Conservation (phyloP, 2,329 filamentous ascomycete species). For the Colletotrichum orbiculare region DNA sequence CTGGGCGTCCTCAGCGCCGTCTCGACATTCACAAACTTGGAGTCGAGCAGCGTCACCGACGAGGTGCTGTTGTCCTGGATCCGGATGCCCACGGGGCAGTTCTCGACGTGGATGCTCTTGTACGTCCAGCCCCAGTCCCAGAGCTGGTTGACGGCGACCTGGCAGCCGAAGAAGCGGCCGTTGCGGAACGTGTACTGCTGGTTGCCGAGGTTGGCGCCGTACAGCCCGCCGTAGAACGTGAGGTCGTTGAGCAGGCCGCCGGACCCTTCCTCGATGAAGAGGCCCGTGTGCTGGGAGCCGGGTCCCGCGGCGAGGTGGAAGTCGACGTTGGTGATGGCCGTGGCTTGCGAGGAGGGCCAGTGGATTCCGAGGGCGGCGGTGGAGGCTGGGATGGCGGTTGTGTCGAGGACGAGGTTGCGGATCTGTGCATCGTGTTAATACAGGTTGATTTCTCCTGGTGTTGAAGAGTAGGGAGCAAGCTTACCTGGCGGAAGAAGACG, state of each 20-base stretch:
- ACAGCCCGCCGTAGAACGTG: slow-evolving; percentile 75
- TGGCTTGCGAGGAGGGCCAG: slow-evolving; percentile 75
- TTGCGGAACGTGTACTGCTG: slow-evolving; percentile 80
- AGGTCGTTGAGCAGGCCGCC: slow-evolving; percentile 77
- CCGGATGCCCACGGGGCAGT: slow-evolving; percentile 74
- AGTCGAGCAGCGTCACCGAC: slow-evolving; percentile 81
- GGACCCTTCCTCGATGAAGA: slow-evolving; percentile 72
- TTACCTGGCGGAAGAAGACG: slow-evolving; percentile 67
- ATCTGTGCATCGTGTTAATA: neutral
- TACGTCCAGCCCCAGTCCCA: slow-evolving; percentile 85
- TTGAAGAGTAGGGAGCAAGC: neutral
- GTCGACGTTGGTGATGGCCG: slow-evolving; percentile 67
- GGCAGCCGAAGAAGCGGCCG: slow-evolving; percentile 71
- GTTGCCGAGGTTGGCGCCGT: slow-evolving; percentile 68
- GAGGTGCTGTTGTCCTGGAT: slow-evolving; percentile 75
- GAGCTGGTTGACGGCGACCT: slow-evolving; percentile 76
- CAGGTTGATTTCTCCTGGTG: neutral
- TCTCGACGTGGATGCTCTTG: slow-evolving; percentile 71
- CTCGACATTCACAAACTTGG: slow-evolving; percentile 73
- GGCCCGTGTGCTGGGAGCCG: slow-evolving; percentile 64
- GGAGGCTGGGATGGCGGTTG: slow-evolving; percentile 59
- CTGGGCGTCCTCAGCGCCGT: slow-evolving; percentile 75
- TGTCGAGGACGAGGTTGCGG: slow-evolving; percentile 67
- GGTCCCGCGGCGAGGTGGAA: slow-evolving; percentile 60
- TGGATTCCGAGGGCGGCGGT: slow-evolving; percentile 66